Percentiles rank a stretch among this genome's conserved stretches.
Evolutionary conservation across 106 monocot species (phyloP).

Genomic region (Allium cepa): DNA sequence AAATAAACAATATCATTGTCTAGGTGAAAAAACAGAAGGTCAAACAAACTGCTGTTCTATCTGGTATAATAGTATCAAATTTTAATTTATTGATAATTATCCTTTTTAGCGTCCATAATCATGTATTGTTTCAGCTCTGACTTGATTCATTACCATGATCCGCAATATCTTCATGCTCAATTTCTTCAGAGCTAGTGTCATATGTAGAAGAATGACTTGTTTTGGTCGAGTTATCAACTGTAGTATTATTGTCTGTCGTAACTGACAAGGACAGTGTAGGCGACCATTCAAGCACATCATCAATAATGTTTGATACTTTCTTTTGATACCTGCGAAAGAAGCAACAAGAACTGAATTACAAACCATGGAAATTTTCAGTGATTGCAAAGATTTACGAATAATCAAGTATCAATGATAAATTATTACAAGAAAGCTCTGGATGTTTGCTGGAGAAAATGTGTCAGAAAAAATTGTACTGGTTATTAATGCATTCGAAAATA

Average conservation of each 20-base stretch:
- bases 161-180: conserved; percentile 4
- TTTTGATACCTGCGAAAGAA: conserved; percentile 69
- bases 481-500: too few species aligned
- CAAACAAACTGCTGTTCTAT: neutral
- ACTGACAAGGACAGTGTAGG: conserved; percentile 82
- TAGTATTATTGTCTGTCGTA: conserved; percentile 53
- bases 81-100: too few species aligned
- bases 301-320: conserved; percentile 93
- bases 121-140: too few species aligned
- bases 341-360: neutral
- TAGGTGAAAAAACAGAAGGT: neutral
- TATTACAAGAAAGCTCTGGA: too few species aligned
- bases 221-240: conserved; percentile 38
- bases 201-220: neutral
- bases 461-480: too few species aligned
- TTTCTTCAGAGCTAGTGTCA: neutral
- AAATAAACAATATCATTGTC: neutral
- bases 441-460: too few species aligned
- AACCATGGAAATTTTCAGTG: too few species aligned
- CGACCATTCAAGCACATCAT: conserved; percentile 94
- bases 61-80: neutral
- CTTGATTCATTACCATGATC: neutral
- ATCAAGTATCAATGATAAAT: too few species aligned
- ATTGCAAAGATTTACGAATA: too few species aligned
- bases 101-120: too few species aligned